Evolutionary conservation across 148 eudicot species (phyloP), one percentile per base, ranked within the genome.

Genomic region (Agrostemma githago): DNA sequence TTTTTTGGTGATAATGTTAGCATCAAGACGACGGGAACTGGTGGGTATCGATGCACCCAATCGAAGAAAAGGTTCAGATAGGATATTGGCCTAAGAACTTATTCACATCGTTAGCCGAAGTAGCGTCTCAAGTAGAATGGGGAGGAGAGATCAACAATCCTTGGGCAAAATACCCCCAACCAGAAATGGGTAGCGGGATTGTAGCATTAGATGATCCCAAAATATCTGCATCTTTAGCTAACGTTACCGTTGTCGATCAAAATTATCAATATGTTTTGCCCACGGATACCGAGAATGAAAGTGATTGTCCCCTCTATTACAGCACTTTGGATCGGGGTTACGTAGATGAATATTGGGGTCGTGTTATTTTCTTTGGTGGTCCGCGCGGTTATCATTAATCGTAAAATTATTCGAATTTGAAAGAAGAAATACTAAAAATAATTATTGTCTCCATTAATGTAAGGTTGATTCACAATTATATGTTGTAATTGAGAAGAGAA

Each of bases 21-120:
- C 34, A 16, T 70, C 16, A 51, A 70, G 73, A 26, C 6, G 73
- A 70, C 7, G 73, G 41, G 5, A 9, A 51, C 53, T 70, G 73
- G 73, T 70, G 62, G 73, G 5, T 70, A 12, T 20, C 37, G 6
- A 7, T 70, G 7, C 4, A 8, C 10, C 38, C 5, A 6, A 40
- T 4, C 0, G 20, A 0, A 10, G 19, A 0, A 3, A 20, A 51
- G 17, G 39, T 70, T 70, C 39, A 9, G 11, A 62, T 62, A 62
- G 73, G 73, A 51, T 70, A 70, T 26, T 70, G 73, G 73, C 73
- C 73, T 21, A 51, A 70, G 26, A 51, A 5, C n/a, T 44, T 70
- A 54, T 70, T 70, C 21, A 42, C 73, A 26, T 7, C 60, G 9
- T 70, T 70, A 34, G 60, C 43, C 34, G 60, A 51, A 5, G 56